phyloP scores from a whole-genome alignment of 371 early-diverging fungal species.

The Syncephalastrum sp. region DNA sequence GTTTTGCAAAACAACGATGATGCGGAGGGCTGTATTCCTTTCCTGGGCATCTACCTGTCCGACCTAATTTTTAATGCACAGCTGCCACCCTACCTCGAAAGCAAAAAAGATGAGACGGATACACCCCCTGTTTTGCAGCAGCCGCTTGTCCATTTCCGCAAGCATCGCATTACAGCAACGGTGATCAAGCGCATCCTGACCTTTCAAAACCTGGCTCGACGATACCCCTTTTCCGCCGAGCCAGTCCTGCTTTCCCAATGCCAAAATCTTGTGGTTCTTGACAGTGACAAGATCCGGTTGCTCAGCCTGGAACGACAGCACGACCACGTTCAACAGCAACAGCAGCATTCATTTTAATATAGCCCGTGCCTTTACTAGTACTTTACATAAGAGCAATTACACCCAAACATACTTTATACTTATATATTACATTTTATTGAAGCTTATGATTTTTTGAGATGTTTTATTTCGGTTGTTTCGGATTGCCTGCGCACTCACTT shows the following conservation, averaged over 20 bases:
- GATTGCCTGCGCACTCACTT: too few species aligned
- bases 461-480: too few species aligned
- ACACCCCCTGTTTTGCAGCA: slow-evolving; percentile 35
- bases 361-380: too few species aligned
- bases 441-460: too few species aligned
- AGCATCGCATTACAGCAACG: slow-evolving; percentile 63
- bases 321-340: too few species aligned
- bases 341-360: too few species aligned
- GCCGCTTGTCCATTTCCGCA: slow-evolving; percentile 62
- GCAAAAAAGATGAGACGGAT: slow-evolving; percentile 22
- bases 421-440: too few species aligned
- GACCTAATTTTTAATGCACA: slow-evolving; percentile 69
- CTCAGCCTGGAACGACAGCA: slow-evolving; percentile 18
- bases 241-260: slow-evolving; percentile 39
- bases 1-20: slow-evolving; percentile 32
- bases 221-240: slow-evolving; percentile 57
- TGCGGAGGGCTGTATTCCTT: slow-evolving; percentile 60
- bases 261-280: slow-evolving; percentile 28
- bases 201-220: slow-evolving; percentile 56
- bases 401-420: too few species aligned
- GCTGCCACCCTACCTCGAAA: slow-evolving; percentile 52
- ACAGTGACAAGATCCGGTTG: slow-evolving; percentile 34
- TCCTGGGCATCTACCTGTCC: slow-evolving; percentile 65
- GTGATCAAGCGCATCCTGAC: slow-evolving; percentile 63
- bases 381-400: too few species aligned